These are phyloP conservation scores for Aspergillus felis DNA, from an alignment of 2,329 filamentous ascomycete genomes.

Conservation along the genomic window DNA sequence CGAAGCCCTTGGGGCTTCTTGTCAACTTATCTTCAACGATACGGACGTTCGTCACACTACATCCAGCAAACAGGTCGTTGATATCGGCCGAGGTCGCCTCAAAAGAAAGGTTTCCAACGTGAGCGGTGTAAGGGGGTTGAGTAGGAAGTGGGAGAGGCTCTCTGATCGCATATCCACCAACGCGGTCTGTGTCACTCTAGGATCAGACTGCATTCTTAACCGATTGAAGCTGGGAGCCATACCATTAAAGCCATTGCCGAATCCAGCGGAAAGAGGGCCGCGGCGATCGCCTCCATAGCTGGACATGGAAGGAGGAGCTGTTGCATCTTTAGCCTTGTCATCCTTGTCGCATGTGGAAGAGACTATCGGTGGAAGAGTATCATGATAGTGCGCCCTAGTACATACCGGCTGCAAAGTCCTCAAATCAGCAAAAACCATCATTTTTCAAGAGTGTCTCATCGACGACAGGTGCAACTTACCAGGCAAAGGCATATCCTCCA, in stretches of 20 bases:
- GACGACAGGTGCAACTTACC: slow-evolving; percentile 51
- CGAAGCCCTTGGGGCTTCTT: slow-evolving; percentile 93
- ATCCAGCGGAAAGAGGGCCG: slow-evolving; percentile 33
- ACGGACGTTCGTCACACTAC: slow-evolving; percentile 83
- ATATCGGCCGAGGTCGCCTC: slow-evolving; percentile 83
- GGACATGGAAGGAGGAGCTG: slow-evolving; percentile 40
- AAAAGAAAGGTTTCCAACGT: slow-evolving; percentile 95
- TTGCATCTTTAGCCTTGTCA: slow-evolving; percentile 15
- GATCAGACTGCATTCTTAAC: slow-evolving; percentile 10
- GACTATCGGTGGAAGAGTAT: slow-evolving; percentile 1
- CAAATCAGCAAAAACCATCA: slow-evolving; percentile 14
- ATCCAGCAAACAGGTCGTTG: slow-evolving; percentile 77
- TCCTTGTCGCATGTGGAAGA: slow-evolving; percentile 3
- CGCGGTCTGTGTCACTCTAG: slow-evolving; percentile 28
- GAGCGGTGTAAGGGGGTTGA: slow-evolving; percentile 90
- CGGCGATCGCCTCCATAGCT: slow-evolving; percentile 50
- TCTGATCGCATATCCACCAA: slow-evolving; percentile 40
- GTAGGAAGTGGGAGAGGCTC: slow-evolving; percentile 82
- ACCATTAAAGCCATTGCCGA: slow-evolving; percentile 36
- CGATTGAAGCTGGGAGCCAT: slow-evolving; percentile 9
- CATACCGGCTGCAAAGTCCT: slow-evolving; percentile 28
- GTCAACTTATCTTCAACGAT: slow-evolving; percentile 96
- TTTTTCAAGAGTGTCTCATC: background rate
- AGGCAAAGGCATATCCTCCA: slow-evolving; percentile 77
- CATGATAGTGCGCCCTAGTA: slow-evolving; percentile 8